These are phyloP conservation scores for Nothopassalora personata DNA, from an alignment of 2,329 filamentous ascomycete species.

Conservation along the genomic window DNA sequence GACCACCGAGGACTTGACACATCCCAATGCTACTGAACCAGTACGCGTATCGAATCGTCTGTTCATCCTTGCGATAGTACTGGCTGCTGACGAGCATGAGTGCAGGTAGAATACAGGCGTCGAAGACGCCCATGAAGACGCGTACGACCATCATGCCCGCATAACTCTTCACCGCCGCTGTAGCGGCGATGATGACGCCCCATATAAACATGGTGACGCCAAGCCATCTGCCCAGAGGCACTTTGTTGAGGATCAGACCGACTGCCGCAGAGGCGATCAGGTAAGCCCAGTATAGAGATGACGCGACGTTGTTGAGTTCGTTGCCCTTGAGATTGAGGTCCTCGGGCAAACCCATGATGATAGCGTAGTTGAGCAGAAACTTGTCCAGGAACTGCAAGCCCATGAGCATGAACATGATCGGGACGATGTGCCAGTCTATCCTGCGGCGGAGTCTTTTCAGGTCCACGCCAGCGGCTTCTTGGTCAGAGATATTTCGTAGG, in stretches of 20 bases:
- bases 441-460: conserved; percentile 9
- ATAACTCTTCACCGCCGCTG: conserved; percentile 19
- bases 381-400: conserved; percentile 36
- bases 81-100: conserved; percentile 17
- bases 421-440: conserved; percentile 14
- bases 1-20: conserved; percentile 52
- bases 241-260: conserved; percentile 34
- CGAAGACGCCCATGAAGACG: conserved; percentile 12
- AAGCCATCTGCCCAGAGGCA: conserved; percentile 33
- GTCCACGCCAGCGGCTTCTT: conserved; percentile 8
- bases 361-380: conserved; percentile 61
- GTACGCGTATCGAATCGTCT: conserved; percentile 56
- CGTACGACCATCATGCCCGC: conserved; percentile 11
- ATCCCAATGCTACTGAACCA: conserved; percentile 62
- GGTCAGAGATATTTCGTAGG: conserved; percentile 5
- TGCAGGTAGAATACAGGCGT: conserved; percentile 8
- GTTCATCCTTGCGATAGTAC: conserved; percentile 42
- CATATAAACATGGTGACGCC: conserved; percentile 11
- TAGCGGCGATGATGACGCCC: conserved; percentile 12
- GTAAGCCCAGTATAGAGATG: conserved; percentile 17
- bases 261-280: conserved; percentile 10
- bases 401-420: conserved; percentile 12
- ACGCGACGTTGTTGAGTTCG: conserved; percentile 17
- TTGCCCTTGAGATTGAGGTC: conserved; percentile 17
- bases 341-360: conserved; percentile 52